A percentile compares a stretch with the other conserved stretches of the same genome.
Conservation (phyloP, 306 rosid genomes). For the Pterocarpus macrocarpus region DNA sequence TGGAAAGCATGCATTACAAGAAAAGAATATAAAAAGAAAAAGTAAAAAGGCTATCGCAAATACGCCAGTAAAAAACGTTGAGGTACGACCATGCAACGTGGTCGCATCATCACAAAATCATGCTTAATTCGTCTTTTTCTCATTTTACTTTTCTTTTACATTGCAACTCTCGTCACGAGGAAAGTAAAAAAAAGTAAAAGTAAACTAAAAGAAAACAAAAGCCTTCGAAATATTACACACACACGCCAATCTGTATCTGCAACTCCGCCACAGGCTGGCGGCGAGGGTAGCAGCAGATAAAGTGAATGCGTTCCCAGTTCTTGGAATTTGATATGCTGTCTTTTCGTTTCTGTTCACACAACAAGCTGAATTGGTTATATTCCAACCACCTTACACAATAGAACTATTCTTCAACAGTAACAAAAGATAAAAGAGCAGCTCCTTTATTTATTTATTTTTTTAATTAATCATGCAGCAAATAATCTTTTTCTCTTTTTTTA, state of each 20-base stretch:
- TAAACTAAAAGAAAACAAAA: neutral
- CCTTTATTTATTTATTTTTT: neutral
- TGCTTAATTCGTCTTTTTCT: neutral
- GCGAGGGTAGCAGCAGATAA: neutral
- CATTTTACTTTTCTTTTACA: neutral
- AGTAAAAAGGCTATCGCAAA: neutral
- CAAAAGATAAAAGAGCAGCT: neutral
- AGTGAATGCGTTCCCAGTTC: neutral
- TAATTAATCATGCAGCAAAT: neutral
- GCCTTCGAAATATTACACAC: neutral
- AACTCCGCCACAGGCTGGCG: neutral
- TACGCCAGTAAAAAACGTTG: neutral
- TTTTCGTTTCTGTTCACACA: neutral
- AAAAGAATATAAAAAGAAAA: neutral
- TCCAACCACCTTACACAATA: neutral
- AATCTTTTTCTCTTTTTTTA: too few relatives aligned
- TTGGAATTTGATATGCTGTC: constrained; percentile 34
- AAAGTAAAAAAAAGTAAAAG: neutral
- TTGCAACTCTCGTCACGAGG: neutral
- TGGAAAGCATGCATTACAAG: neutral
- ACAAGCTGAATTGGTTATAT: neutral
- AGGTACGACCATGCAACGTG: constrained; percentile 16
- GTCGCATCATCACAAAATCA: constrained; percentile 33
- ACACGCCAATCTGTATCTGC: neutral
- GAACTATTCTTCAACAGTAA: neutral